phyloP scores from a whole-genome alignment of 495 filamentous ascomycete species.

The Zalerion maritima region DNA sequence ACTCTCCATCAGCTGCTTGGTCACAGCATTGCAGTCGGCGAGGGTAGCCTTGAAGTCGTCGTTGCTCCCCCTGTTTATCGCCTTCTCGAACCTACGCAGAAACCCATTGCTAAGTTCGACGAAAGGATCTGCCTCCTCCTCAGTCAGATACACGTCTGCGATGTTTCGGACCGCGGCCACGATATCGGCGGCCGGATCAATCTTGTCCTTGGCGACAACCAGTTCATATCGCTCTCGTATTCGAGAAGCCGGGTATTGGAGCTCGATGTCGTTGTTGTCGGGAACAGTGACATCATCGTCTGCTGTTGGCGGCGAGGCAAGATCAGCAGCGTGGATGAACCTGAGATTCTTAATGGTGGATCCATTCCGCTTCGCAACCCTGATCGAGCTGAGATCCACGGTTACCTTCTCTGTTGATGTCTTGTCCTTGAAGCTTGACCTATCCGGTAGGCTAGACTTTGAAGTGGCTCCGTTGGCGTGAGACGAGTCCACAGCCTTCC shows the following conservation, averaged over 20 bases:
- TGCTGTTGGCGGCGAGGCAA: slow-evolving; percentile 37
- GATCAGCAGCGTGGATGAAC: slow-evolving; percentile 52
- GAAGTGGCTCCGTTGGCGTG: slow-evolving; percentile 15
- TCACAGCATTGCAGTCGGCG: slow-evolving; percentile 56
- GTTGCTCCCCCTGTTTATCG: slow-evolving; percentile 30
- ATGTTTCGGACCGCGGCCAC: slow-evolving; percentile 62
- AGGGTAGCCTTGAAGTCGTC: slow-evolving; percentile 49
- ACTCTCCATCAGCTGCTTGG: slow-evolving; percentile 42
- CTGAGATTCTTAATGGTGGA: slow-evolving; percentile 39
- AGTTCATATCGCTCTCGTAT: slow-evolving; percentile 62
- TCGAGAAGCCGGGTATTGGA: slow-evolving; percentile 62
- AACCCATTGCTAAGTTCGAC: slow-evolving; percentile 60
- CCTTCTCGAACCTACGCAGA: slow-evolving; percentile 53
- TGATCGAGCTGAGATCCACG: slow-evolving; percentile 42
- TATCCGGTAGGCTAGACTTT: slow-evolving; percentile 13
- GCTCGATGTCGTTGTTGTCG: slow-evolving; percentile 34
- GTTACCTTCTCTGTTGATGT: slow-evolving; percentile 11
- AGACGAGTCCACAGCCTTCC: slow-evolving; percentile 15
- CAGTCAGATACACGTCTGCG: slow-evolving; percentile 56
- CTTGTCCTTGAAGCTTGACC: slow-evolving; percentile 15
- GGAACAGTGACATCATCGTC: slow-evolving; percentile 33
- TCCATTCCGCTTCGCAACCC: slow-evolving; percentile 39
- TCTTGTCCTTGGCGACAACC: slow-evolving; percentile 64
- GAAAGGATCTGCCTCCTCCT: slow-evolving; percentile 47
- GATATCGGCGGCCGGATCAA: slow-evolving; percentile 77